These are phyloP conservation scores for Penicillium hesseltinei DNA, from an alignment of 2,329 filamentous ascomycete genomes.

Conservation along the genomic window DNA sequence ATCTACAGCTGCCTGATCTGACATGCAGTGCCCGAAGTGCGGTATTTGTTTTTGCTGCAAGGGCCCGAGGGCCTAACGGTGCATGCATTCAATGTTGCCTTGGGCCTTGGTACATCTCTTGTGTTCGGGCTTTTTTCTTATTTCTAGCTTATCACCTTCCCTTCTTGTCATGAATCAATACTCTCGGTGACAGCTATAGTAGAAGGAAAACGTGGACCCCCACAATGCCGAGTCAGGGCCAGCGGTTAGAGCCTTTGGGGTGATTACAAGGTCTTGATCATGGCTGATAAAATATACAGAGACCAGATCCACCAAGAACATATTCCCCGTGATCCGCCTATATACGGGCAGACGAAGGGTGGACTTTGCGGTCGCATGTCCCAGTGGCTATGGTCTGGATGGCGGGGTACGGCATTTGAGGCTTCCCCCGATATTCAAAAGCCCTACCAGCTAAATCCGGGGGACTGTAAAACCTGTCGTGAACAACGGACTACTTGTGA, in stretches of 20 bases:
- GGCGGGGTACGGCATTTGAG: slow-evolving; percentile 16
- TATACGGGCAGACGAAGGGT: background rate
- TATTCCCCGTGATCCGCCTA: background rate
- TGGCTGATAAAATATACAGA: background rate
- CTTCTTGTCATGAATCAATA: background rate
- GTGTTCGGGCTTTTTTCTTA: background rate
- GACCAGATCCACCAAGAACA: background rate
- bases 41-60: background rate
- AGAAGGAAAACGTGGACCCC: background rate
- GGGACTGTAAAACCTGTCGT: slow-evolving; percentile 31
- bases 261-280: background rate
- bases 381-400: slow-evolving; percentile 24
- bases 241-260: background rate
- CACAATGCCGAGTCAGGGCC: background rate
- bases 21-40: background rate
- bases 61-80: background rate
- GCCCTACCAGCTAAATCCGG: slow-evolving; percentile 7
- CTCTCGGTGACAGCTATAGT: background rate
- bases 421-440: slow-evolving; percentile 8
- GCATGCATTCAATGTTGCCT: background rate
- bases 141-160: background rate
- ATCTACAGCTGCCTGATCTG: background rate
- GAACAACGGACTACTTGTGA: slow-evolving; percentile 30
- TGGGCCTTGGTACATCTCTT: background rate
- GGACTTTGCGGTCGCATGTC: slow-evolving; percentile 18